Evolutionary conservation across 2,329 filamentous ascomycete genomes (phyloP), one percentile per base, ranked within the genome.

Genomic region (Cladophialophora bantiana): DNA sequence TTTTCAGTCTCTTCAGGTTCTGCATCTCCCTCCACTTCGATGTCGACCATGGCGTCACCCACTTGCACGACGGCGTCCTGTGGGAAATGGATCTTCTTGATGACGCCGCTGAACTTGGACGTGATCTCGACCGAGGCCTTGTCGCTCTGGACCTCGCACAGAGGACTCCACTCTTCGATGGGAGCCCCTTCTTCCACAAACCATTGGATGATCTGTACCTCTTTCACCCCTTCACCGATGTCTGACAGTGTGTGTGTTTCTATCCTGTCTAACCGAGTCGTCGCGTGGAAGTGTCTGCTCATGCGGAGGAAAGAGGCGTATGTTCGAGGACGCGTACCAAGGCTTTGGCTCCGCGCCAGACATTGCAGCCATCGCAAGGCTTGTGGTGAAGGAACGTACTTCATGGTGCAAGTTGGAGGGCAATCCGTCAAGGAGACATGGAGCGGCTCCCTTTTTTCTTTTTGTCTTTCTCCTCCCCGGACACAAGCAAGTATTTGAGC

Each of bases 131-230:
- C 85, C 59, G 86, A 85, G 31, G 95, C 95, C 80, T 99, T 99
- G 82, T 99, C 95, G 75, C 94, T 97, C 78, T 98, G 95, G 53
- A 99, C 96, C 82, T 99, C 95, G 81, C 95, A 99, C 55, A 99
- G 86, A 67, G 94, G 95, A 73, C 96, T 95, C 86, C 97, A 99
- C 82, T 99, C 94, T 82, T 99, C 94, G 74, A 99, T 94, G 65
- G 91, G 89, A 40, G 95, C 95, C 66, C 94, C 94, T 58, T 96
- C 93, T 80, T 97, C 91, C 72, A 99, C 94, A 78, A 98, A 99
- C 95, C 95, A 99, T 83, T 99, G 95, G 75, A 98, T 98, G 75
- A 99, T 92, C 80, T 99, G 95, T 76, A 95, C 97, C 82, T 99
- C 95, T 77, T 95, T 94, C 75, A 98, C 99, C 63, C 95, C 95